Percentiles rank a stretch among this genome's conserved stretches.
phyloP scores from a whole-genome alignment of 352 stramenopile genomes.

The Globisporangium mamillatum region DNA sequence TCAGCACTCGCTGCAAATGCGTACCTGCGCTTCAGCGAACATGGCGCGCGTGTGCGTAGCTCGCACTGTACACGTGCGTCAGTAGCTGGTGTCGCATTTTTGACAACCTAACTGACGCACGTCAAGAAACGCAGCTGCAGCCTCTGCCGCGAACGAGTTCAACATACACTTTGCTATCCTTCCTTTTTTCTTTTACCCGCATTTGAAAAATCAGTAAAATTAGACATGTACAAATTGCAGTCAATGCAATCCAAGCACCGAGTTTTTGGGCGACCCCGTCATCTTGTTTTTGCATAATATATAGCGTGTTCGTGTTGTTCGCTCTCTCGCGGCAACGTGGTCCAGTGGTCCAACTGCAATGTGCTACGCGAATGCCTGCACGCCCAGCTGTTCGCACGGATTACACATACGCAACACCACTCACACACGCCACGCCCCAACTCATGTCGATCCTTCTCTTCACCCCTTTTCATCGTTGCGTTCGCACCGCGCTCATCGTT shows the following conservation, averaged over 20 bases:
- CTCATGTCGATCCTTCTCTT: background rate
- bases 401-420: too few relatives aligned
- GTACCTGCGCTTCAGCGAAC: conserved; percentile 9
- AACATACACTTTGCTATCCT: background rate
- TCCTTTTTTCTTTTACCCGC: background rate
- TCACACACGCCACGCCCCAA: background rate
- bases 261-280: too few relatives aligned
- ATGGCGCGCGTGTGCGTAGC: background rate
- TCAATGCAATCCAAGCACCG: background rate
- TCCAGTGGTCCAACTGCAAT: too few relatives aligned
- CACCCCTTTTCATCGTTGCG: background rate
- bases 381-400: too few relatives aligned
- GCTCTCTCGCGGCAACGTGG: too few relatives aligned
- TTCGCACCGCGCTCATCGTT: background rate
- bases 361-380: too few relatives aligned
- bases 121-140: conserved; percentile 2
- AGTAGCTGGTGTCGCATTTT: background rate
- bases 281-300: too few relatives aligned
- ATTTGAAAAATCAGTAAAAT: background rate
- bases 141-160: background rate
- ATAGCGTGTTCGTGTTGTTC: too few relatives aligned
- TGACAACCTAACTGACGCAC: background rate
- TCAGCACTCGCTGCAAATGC: background rate
- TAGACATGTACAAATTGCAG: background rate
- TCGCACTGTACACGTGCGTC: background rate